A percentile compares a stretch with the other conserved stretches of the same genome.
phyloP scores from a whole-genome alignment of 2,329 filamentous ascomycete species.

The Arachnomyces sp. region DNA sequence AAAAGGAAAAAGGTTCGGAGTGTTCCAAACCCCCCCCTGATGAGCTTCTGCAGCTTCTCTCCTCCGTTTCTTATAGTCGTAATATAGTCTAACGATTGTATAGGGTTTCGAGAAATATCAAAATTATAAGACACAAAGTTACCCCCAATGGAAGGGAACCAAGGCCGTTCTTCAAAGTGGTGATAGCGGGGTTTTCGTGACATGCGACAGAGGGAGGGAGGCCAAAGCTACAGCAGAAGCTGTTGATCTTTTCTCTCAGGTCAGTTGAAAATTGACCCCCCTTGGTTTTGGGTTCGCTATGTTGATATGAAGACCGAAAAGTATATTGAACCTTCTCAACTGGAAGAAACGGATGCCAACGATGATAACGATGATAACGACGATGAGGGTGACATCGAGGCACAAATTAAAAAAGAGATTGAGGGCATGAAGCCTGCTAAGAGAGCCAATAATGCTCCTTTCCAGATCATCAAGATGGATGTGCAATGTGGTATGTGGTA shows the following conservation, averaged over 20 bases:
- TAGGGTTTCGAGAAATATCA: too few species aligned
- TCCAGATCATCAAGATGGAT: conserved; percentile 46
- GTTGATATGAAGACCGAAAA: conserved; percentile 7
- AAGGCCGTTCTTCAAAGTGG: conserved; percentile 34
- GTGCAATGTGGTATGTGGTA: conserved; percentile 41
- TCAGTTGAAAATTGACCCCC: conserved; percentile 19
- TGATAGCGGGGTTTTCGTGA: conserved; percentile 55
- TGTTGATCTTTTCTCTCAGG: conserved; percentile 49
- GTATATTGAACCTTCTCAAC: conserved; percentile 8
- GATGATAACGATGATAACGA: conserved; percentile 19
- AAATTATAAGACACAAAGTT: too few species aligned
- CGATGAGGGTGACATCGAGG: conserved; percentile 47
- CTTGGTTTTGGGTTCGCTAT: conserved; percentile 3
- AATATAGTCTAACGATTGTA: too few species aligned
- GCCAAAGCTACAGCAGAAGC: conserved; percentile 51
- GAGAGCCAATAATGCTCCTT: conserved; percentile 38
- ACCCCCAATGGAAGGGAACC: conserved; percentile 11
- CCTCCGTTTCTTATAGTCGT: too few species aligned
- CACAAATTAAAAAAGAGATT: conserved; percentile 51
- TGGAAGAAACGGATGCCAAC: conserved; percentile 2
- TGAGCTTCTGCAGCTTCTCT: too few species aligned
- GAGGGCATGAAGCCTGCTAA: conserved; percentile 41
- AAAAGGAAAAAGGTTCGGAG: too few species aligned
- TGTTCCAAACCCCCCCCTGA: too few species aligned
- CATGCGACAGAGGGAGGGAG: conserved; percentile 55